These are phyloP conservation scores for Oldenlandia corymbosa DNA, from an alignment of 257 asterid genomes.

Conservation along the genomic window DNA sequence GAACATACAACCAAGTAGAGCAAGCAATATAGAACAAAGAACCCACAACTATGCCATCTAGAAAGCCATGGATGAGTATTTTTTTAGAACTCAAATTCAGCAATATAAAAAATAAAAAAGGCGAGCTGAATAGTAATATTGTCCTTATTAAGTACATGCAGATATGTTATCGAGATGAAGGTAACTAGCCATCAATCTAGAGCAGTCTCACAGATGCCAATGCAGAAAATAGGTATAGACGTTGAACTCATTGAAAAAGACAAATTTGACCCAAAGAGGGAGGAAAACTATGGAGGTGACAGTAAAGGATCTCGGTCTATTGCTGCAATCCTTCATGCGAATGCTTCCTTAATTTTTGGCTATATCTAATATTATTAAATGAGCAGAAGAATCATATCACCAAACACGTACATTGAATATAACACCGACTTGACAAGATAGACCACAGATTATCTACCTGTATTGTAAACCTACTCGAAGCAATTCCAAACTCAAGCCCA, in stretches of 20 bases:
- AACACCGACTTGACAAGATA: background rate
- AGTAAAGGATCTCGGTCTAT: background rate
- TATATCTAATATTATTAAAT: slow-evolving; percentile 1
- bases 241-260: background rate
- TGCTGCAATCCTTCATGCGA: background rate
- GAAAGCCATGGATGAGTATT: background rate
- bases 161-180: background rate
- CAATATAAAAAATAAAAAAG: background rate
- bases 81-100: background rate
- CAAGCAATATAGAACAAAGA: background rate
- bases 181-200: background rate
- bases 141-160: background rate
- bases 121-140: background rate
- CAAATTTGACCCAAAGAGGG: background rate
- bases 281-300: background rate
- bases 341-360: background rate
- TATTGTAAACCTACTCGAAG: background rate
- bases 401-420: background rate
- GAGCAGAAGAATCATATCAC: background rate
- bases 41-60: background rate
- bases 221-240: background rate
- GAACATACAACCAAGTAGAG: background rate
- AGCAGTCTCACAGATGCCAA: background rate
- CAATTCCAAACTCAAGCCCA: background rate
- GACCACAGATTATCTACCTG: background rate